Base-by-base conservation (phyloP, 2,329 filamentous ascomycete genomes). In the Knoxdaviesia capensis region DNA sequence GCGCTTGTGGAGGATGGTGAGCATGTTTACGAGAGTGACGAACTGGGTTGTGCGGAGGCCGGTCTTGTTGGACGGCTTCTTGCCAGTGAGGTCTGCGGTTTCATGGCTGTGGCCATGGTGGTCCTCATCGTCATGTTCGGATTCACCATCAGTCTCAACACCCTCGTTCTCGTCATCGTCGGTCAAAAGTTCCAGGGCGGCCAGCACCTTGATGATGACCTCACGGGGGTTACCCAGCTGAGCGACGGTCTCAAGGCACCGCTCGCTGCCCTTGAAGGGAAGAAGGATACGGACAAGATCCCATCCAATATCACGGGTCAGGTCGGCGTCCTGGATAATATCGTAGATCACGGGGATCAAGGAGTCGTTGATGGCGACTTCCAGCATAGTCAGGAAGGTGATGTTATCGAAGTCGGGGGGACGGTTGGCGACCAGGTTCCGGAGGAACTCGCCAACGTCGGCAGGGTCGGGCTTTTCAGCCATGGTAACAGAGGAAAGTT, bases 221-320 rank as follows among this genome's bases (percentile, higher is more conserved):
- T 90, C 83, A 41, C 82, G 67, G 1, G 83, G 83, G 53, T 88
- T 90, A 41, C 82, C 83, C 35, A 85, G 65, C 29, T 77, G 71
- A 32, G 82, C 82, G 41, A 88, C 76, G 31, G 77, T 80, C 53
- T 79, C 71, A 10, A 88, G 64, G 53, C 82, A 86, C 39, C 66
- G 58, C 49, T 80, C 75, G n/a, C 77, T 78, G 8, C 69, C 74
- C 1, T 80, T 66, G 5, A 85, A 60, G 34, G 73, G 66, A 29
- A 86, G 65, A 5, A 90, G 68, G 52, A 84, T 72, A 53, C 81
- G 77, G 28, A 90, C 77, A 41, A 88, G 62, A 55, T 90, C 83
- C 83, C 83, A 90, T 40, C 83, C 83, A 51, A 88, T 86, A 44
- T 84, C 79, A 46, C 71, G 71, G 3, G 80, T 83, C 44, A 87